Evolutionary conservation across 1,284 basidiomycete species (phyloP), one percentile per base, ranked within the genome.

Genomic region (Tilletia horrida): DNA sequence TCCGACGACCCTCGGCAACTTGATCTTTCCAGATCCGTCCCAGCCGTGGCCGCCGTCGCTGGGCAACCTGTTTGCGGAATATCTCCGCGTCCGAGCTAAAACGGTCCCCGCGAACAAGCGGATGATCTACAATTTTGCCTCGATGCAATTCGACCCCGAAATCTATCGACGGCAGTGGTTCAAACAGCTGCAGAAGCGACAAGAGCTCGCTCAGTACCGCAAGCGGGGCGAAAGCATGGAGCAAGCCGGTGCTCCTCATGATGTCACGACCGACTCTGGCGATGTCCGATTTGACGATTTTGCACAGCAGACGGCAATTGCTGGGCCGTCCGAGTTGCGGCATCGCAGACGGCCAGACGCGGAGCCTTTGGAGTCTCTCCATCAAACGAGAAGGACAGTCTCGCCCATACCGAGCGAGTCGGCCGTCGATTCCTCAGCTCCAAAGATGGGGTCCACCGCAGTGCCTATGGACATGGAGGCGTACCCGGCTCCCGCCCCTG

Each of bases 61-160:
- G 23, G 23, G 52, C 9, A 29, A 23, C 8, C 1, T 55, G 8
- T 27, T 55, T 1, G 52, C 52, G 23, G 9, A 14, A 8, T 55
- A 55, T 27, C 52, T 55, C 9, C 52, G 52, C 9, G 52, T 27
- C 14, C 52, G 52, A 9, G 1, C 18, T 6, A 23, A 55, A 14
- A 27, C 25, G 8, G 52, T 55, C 6, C 52, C 52, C 7, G 52
- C 52, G 8, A 27, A 21, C 23, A 55, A 27, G 25, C 52, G 31
- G 52, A 55, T 55, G 18, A 29, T 55, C 14, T 55, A 55, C 52
- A 9, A 55, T 27, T 29, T 55, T 27, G 52, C n/a, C 8, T 21
- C 52, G n/a, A 55, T 7, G 18, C n/a, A 7, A 48, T n/a, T 48
- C 9, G 47, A 48, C 8, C n/a, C 47, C n/a, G 18, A 8, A 8